Conservation (phyloP, 306 rosid genomes). For the Fagus crenata region DNA sequence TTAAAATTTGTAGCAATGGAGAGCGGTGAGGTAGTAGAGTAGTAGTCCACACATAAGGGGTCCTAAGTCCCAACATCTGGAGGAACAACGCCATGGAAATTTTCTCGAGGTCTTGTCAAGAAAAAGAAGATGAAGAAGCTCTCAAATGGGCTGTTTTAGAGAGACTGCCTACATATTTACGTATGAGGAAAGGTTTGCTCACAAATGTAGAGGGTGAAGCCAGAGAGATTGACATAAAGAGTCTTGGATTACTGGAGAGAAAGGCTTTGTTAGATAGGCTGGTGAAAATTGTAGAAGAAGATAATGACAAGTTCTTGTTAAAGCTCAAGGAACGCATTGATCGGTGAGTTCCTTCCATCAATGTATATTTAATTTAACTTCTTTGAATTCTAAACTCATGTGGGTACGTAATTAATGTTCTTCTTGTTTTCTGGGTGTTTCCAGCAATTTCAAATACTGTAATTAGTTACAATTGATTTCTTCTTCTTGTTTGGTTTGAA, state of each 20-base stretch:
- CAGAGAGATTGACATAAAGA: slow-evolving; percentile 15
- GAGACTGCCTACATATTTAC: slow-evolving; percentile 35
- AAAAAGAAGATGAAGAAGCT: slow-evolving; percentile 38
- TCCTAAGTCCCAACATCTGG: slow-evolving; percentile 20
- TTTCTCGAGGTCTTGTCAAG: slow-evolving; percentile 12
- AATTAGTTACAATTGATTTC: background rate
- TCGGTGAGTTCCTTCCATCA: slow-evolving; percentile 20
- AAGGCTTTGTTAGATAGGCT: slow-evolving; percentile 34
- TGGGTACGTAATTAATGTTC: background rate
- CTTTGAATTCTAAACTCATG: background rate
- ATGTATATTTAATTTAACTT: background rate
- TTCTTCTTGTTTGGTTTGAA: too few relatives aligned
- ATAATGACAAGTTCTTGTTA: slow-evolving; percentile 34
- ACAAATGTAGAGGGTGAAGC: slow-evolving; percentile 22
- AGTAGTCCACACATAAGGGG: slow-evolving; percentile 5
- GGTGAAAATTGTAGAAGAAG: slow-evolving; percentile 26
- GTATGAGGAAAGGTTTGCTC: slow-evolving; percentile 40
- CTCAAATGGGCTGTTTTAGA: slow-evolving; percentile 44
- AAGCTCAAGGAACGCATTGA: slow-evolving; percentile 34
- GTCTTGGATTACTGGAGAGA: slow-evolving; percentile 27
- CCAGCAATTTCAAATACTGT: background rate
- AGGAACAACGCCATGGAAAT: slow-evolving; percentile 15
- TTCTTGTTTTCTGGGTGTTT: background rate
- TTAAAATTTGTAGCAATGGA: too few relatives aligned
- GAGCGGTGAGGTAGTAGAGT: slow-evolving; percentile 9